Evolutionary conservation across 495 filamentous ascomycete species (phyloP).

Genomic region (Aspergillus diversus): DNA sequence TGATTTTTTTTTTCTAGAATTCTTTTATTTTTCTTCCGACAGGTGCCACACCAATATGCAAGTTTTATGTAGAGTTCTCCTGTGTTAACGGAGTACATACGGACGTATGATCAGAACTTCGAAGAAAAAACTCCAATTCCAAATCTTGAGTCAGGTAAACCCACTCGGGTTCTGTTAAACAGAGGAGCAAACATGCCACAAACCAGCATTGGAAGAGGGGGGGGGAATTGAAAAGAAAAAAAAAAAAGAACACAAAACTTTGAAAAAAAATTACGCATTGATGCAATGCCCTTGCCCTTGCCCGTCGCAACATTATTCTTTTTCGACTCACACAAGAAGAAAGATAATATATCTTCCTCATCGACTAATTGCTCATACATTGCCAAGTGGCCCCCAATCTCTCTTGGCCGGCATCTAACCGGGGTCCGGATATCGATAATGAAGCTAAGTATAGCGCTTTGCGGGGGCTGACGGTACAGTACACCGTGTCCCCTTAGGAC

Average conservation of each 20-base stretch:
- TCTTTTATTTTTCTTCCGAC: background rate
- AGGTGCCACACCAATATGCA: background rate
- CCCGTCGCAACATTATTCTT: too few relatives aligned
- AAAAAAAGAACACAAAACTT: background rate
- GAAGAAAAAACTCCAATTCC: background rate
- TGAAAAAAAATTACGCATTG: background rate
- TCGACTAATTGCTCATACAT: background rate
- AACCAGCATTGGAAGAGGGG: background rate
- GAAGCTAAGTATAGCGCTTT: constrained; percentile 23
- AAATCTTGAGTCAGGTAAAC: constrained; percentile 4
- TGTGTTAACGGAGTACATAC: background rate
- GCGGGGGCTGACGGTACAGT: constrained; percentile 21
- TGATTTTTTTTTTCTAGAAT: background rate
- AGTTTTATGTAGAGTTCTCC: background rate
- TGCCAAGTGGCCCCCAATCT: background rate
- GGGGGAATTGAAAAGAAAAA: too few relatives aligned
- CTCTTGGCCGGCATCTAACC: constrained; percentile 1
- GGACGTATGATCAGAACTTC: background rate
- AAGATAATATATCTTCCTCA: background rate
- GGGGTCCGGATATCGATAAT: constrained; percentile 12
- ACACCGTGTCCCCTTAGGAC: constrained; percentile 23
- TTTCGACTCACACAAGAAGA: background rate
- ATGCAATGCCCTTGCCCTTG: too few relatives aligned
- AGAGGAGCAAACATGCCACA: background rate
- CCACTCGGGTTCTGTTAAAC: background rate